A percentile compares a stretch with the other conserved stretches of the same genome.
These are phyloP conservation scores for Myotisia sp. DNA, from an alignment of 2,329 filamentous ascomycete species.

Conservation along the genomic window DNA sequence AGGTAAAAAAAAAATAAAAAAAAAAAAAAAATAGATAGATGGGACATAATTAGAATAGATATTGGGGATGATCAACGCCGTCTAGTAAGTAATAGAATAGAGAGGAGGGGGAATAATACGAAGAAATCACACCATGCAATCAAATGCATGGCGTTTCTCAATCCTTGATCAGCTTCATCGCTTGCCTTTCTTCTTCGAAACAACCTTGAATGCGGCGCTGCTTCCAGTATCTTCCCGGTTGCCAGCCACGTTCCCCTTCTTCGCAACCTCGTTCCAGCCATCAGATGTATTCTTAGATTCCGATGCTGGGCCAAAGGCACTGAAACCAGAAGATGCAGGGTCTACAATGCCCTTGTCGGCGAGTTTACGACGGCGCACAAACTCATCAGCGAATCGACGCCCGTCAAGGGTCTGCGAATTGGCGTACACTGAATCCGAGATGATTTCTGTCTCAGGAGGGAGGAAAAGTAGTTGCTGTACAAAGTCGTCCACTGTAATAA, in stretches of 20 bases:
- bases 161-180: too few species aligned
- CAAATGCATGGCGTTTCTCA: constrained; percentile 2
- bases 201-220: constrained; percentile 67
- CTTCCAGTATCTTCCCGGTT: constrained; percentile 35
- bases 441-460: constrained; percentile 62
- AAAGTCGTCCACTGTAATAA: constrained; percentile 57
- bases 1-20: too few species aligned
- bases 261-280: constrained; percentile 94
- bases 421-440: constrained; percentile 79
- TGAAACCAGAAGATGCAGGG: constrained; percentile 42
- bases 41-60: too few species aligned
- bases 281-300: constrained; percentile 40
- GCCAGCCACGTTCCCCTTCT: constrained; percentile 55
- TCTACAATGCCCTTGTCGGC: constrained; percentile 83
- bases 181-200: constrained; percentile 80
- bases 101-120: neutral
- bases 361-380: constrained; percentile 78
- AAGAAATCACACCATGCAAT: neutral
- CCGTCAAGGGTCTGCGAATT: constrained; percentile 82
- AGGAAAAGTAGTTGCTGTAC: constrained; percentile 60
- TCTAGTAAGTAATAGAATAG: too few species aligned
- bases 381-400: constrained; percentile 86
- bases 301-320: constrained; percentile 27
- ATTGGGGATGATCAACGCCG: too few species aligned
- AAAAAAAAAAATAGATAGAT: too few species aligned